Evolutionary conservation across 2,329 filamentous ascomycete genomes (phyloP).

Genomic region (Amauroascus niger): DNA sequence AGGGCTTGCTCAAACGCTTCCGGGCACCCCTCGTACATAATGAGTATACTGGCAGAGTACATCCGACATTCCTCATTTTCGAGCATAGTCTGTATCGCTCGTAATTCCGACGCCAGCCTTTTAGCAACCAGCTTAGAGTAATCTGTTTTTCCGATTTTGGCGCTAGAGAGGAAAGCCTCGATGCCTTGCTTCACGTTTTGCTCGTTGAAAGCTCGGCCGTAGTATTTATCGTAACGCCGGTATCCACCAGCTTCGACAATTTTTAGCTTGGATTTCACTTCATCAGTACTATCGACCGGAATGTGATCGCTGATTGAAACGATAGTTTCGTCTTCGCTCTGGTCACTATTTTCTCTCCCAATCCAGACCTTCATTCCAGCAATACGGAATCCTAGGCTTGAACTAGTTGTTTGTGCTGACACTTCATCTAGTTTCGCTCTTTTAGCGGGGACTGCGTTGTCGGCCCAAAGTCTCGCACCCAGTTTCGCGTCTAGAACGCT

Average conservation of each 20-base stretch:
- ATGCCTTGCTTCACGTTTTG: slow-evolving; percentile 51
- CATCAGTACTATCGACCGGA: slow-evolving; percentile 43
- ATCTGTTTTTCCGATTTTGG: slow-evolving; percentile 33
- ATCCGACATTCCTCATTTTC: slow-evolving; percentile 54
- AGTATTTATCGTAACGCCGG: slow-evolving; percentile 56
- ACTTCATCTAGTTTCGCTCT: slow-evolving; percentile 51
- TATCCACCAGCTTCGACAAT: slow-evolving; percentile 44
- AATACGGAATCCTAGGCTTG: slow-evolving; percentile 53
- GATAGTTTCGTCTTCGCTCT: slow-evolving; percentile 26
- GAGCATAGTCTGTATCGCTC: slow-evolving; percentile 39
- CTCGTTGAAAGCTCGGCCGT: slow-evolving; percentile 50
- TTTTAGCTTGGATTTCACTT: slow-evolving; percentile 38
- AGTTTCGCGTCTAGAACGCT: slow-evolving; percentile 94
- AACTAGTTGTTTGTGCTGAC: slow-evolving; percentile 49
- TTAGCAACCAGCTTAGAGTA: slow-evolving; percentile 37
- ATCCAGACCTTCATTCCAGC: slow-evolving; percentile 55
- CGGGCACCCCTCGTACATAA: slow-evolving; percentile 57
- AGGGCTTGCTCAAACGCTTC: slow-evolving; percentile 45
- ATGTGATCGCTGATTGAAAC: slow-evolving; percentile 29
- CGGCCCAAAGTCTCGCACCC: slow-evolving; percentile 75
- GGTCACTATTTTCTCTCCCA: slow-evolving; percentile 23
- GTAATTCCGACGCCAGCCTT: slow-evolving; percentile 36
- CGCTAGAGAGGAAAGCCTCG: slow-evolving; percentile 45
- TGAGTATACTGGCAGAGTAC: slow-evolving; percentile 56
- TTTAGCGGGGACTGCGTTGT: slow-evolving; percentile 52